Evolutionary conservation across 148 eudicot genomes (phyloP).

Genomic region (Arctostaphylos glauca): DNA sequence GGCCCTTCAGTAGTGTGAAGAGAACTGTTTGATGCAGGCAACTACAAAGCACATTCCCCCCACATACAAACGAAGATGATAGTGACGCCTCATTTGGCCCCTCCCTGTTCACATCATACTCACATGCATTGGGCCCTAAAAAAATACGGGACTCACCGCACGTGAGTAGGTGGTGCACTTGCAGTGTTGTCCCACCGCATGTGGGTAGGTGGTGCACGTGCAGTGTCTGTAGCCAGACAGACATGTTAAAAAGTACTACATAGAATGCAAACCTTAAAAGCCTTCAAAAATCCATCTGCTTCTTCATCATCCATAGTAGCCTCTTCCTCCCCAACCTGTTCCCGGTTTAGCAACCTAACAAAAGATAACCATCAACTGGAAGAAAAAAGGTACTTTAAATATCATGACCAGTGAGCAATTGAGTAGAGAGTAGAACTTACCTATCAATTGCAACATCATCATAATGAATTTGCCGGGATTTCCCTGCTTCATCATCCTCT

Average conservation of each 20-base stretch:
- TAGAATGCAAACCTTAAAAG: conserved; percentile 66
- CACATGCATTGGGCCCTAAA: not conserved
- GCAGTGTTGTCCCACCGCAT: too few species aligned
- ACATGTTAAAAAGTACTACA: not conserved
- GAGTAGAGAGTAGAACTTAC: conserved; percentile 30
- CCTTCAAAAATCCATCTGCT: conserved; percentile 84
- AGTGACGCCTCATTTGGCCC: not conserved
- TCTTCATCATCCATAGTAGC: conserved; percentile 74
- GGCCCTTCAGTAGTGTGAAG: not conserved
- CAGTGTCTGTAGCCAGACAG: not conserved
- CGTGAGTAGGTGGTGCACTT: not conserved
- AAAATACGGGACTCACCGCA: not conserved
- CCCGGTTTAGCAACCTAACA: conserved; percentile 83
- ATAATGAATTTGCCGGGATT: conserved; percentile 96
- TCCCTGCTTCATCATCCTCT: conserved; percentile 85
- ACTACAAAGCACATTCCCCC: conserved; percentile 1
- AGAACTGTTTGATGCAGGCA: not conserved
- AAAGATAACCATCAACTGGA: conserved; percentile 1
- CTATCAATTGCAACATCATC: conserved; percentile 93
- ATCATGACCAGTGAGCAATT: not conserved
- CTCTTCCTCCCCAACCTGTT: conserved; percentile 82
- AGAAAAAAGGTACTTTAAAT: not conserved
- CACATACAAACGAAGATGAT: not conserved
- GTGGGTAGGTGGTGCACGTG: not conserved
- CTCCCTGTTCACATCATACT: not conserved